Evolutionary conservation across 768 basidiomycete genomes (phyloP), one percentile per base, ranked within the genome.

Genomic region (Podaxis sp.): DNA sequence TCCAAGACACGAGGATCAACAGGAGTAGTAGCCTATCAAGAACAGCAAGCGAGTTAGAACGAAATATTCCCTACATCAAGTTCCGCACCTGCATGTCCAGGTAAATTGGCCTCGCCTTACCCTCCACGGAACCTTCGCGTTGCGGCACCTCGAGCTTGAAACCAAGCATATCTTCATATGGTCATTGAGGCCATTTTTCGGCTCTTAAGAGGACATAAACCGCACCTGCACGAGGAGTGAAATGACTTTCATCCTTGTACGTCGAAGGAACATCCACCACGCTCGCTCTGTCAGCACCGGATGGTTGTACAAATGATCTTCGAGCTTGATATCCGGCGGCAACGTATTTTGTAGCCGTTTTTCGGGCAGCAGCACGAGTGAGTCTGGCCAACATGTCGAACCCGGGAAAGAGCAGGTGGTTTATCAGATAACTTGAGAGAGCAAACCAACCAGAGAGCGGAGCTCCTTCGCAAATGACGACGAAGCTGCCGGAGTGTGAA

Each of bases 1-100:
- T 99, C 97, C 61, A 99, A 82, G 4, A 99, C 97, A 63, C 97
- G 87, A 30, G 97, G 97, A 73, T 99, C 97, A 60, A 97, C 87
- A 19, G 97, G 97, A 26, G 97, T 99, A 2, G 97, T 99, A 4
- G 97, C 97, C 93, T 96, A 67, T 13, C 9, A 59, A n/a, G 15
- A 53, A 48, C 48, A 59, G 36, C 64, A 57, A 33, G 66, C 52
- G 57, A 65, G 49, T 46, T 63, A 39, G 60, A 24, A 64, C 56
- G n/a, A 24, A 39, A 13, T 30, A 59, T 60, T 3, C 59, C 12
- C 49, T 28, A 6, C 36, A 17, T 51, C 71, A 44, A 33, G 4
- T 48, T 19, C 26, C 84, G 64, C 59, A 89, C 95, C 85, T 97
- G 96, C 92, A 96, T 92, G 76, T 99, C 97, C 53, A 99, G 86